These are phyloP conservation scores for Bipolaris oryzae DNA, from an alignment of 2,329 filamentous ascomycete species.

Conservation along the genomic window DNA sequence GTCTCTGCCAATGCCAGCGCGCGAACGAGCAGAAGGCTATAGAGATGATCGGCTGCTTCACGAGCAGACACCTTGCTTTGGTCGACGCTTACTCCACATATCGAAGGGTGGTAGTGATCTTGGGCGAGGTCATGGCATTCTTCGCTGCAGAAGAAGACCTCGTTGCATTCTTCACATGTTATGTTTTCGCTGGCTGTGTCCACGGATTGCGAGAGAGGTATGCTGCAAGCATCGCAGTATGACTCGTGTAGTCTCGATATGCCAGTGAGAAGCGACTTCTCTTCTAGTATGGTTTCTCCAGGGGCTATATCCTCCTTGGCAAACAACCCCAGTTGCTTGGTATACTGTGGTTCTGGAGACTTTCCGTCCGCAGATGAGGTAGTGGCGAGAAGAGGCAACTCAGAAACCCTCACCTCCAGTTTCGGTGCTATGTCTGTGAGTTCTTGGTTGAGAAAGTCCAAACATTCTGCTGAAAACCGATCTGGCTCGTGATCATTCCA, in stretches of 20 bases:
- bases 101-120: slow-evolving; percentile 62
- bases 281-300: slow-evolving; percentile 76
- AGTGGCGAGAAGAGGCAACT: slow-evolving; percentile 69
- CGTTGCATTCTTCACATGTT: slow-evolving; percentile 61
- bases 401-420: slow-evolving; percentile 76
- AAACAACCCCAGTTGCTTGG: slow-evolving; percentile 86
- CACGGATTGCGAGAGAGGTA: slow-evolving; percentile 62
- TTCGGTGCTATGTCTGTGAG: slow-evolving; percentile 75
- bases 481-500: slow-evolving; percentile 68
- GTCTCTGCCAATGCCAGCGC: slow-evolving; percentile 66
- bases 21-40: slow-evolving; percentile 64
- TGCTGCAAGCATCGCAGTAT: slow-evolving; percentile 88
- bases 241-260: slow-evolving; percentile 87
- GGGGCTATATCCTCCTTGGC: slow-evolving; percentile 79
- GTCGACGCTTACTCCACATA: slow-evolving; percentile 62
- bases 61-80: slow-evolving; percentile 61
- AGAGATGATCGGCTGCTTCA: slow-evolving; percentile 65
- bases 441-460: slow-evolving; percentile 73
- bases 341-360: slow-evolving; percentile 61
- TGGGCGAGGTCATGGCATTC: slow-evolving; percentile 62
- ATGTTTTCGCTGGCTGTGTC: slow-evolving; percentile 39
- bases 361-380: slow-evolving; percentile 39
- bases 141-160: slow-evolving; percentile 65
- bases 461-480: slow-evolving; percentile 58
- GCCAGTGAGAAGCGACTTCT: slow-evolving; percentile 85